These are phyloP conservation scores for Isoetes engelmannii DNA, from an alignment of 83 land plant species.

Conservation along the genomic window DNA sequence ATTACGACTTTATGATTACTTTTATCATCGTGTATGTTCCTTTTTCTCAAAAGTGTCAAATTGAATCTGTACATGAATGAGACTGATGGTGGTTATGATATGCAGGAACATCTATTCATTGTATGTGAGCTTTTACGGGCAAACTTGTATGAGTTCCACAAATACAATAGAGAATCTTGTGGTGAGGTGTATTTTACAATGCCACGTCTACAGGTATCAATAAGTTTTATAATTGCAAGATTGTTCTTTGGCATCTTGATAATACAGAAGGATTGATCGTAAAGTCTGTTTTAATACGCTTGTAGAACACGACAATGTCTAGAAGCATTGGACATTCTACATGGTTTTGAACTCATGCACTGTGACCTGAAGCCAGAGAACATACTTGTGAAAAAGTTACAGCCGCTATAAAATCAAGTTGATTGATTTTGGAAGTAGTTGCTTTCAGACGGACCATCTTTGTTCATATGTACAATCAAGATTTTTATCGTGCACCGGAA, in stretches of 20 bases:
- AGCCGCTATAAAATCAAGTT: slow-evolving; percentile 28
- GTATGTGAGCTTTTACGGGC: slow-evolving; percentile 28
- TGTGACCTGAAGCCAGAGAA: slow-evolving; percentile 39
- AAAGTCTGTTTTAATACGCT: neutral
- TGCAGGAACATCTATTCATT: slow-evolving; percentile 33
- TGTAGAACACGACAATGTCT: slow-evolving; percentile 29
- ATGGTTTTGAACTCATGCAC: slow-evolving; percentile 24
- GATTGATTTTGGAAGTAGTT: slow-evolving; percentile 35
- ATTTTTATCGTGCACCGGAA: slow-evolving; percentile 31
- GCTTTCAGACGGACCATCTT: slow-evolving; percentile 30
- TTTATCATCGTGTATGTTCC: slow-evolving; percentile 80
- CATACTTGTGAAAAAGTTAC: slow-evolving; percentile 29
- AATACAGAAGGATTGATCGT: neutral
- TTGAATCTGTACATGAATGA: neutral
- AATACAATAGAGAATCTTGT: slow-evolving; percentile 28
- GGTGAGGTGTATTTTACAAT: slow-evolving; percentile 33
- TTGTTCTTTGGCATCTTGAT: neutral
- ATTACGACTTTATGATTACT: slow-evolving; percentile 89
- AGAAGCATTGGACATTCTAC: slow-evolving; percentile 31
- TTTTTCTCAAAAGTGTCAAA: neutral
- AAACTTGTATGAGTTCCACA: slow-evolving; percentile 30
- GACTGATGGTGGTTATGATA: neutral
- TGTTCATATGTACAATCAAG: slow-evolving; percentile 34
- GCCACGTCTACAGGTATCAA: slow-evolving; percentile 26
- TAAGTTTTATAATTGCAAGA: neutral